Conservation (phyloP, 1,139 yeast genomes). For the Groenewaldozyma auringiensis region DNA sequence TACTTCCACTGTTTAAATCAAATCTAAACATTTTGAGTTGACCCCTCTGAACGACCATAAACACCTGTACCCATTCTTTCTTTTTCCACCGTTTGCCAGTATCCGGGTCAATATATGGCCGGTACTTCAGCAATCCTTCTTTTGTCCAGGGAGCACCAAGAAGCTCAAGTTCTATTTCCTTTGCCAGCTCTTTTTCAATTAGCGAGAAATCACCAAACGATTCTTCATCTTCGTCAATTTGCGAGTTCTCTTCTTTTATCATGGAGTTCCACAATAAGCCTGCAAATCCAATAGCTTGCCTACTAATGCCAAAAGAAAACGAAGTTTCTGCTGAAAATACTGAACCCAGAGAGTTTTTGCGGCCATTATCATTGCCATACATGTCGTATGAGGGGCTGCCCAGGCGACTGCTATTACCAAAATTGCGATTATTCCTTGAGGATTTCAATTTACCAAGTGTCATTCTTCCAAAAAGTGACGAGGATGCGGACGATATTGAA, state of each 20-base stretch:
- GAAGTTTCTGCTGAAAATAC: constrained; percentile 25
- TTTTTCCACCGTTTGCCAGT: constrained; percentile 27
- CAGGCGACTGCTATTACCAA: constrained; percentile 22
- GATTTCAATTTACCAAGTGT: constrained; percentile 18
- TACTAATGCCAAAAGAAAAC: constrained; percentile 18
- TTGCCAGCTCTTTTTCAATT: constrained; percentile 26
- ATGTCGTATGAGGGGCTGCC: constrained; percentile 15
- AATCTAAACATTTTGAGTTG: constrained; percentile 30
- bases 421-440: constrained; percentile 7
- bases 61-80: constrained; percentile 28
- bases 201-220: constrained; percentile 25
- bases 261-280: constrained; percentile 29
- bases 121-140: constrained; percentile 56
- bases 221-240: constrained; percentile 14
- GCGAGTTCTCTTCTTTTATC: constrained; percentile 25
- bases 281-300: constrained; percentile 32
- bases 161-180: constrained; percentile 55
- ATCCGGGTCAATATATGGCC: constrained; percentile 34
- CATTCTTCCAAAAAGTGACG: constrained; percentile 22
- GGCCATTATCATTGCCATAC: constrained; percentile 12
- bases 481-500: constrained; percentile 9
- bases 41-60: constrained; percentile 33
- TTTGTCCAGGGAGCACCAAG: constrained; percentile 72
- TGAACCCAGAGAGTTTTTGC: constrained; percentile 27
- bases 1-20: constrained; percentile 13